A percentile compares a stretch with the other conserved stretches of the same genome.
These are phyloP conservation scores for Mucor piriformis DNA, from an alignment of 371 early-diverging fungal genomes.

Conservation along the genomic window DNA sequence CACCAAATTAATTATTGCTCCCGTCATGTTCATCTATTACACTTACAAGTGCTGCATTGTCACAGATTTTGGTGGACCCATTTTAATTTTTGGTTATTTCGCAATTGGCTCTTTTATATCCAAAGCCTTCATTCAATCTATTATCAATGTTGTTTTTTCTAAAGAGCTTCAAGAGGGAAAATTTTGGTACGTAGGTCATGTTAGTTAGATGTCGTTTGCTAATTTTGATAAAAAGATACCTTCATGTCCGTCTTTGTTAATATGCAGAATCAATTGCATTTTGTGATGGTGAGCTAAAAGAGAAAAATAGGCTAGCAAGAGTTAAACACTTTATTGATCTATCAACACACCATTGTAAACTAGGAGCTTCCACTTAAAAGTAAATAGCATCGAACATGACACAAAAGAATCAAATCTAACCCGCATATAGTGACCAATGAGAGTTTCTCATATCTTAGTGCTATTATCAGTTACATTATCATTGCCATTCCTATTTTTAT, in stretches of 20 bases:
- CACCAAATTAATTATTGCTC: conserved; percentile 74
- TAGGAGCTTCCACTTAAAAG: conserved; percentile 67
- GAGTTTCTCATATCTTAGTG: conserved; percentile 77
- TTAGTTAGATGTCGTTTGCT: too few species aligned
- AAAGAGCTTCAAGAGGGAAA: conserved; percentile 85
- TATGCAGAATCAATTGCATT: conserved; percentile 84
- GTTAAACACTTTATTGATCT: conserved; percentile 56
- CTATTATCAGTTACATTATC: conserved; percentile 81
- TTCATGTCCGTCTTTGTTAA: conserved; percentile 74
- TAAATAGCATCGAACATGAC: conserved; percentile 26
- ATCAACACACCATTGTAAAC: conserved; percentile 63
- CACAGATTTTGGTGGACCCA: conserved; percentile 72
- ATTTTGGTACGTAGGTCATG: conserved; percentile 58
- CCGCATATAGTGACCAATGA: conserved; percentile 57
- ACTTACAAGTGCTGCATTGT: conserved; percentile 73
- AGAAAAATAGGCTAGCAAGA: conserved; percentile 55
- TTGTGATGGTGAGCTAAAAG: conserved; percentile 71
- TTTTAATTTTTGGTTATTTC: conserved; percentile 75
- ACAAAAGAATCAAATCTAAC: neutral
- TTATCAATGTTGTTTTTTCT: conserved; percentile 73
- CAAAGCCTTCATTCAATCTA: conserved; percentile 68
- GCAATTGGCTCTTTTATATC: conserved; percentile 64
- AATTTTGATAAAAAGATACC: conserved; percentile 38
- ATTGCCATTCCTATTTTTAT: conserved; percentile 83
- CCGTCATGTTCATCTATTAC: conserved; percentile 77